Conservation (phyloP, 139 green algal genomes). For the Choricystis sp. region DNA sequence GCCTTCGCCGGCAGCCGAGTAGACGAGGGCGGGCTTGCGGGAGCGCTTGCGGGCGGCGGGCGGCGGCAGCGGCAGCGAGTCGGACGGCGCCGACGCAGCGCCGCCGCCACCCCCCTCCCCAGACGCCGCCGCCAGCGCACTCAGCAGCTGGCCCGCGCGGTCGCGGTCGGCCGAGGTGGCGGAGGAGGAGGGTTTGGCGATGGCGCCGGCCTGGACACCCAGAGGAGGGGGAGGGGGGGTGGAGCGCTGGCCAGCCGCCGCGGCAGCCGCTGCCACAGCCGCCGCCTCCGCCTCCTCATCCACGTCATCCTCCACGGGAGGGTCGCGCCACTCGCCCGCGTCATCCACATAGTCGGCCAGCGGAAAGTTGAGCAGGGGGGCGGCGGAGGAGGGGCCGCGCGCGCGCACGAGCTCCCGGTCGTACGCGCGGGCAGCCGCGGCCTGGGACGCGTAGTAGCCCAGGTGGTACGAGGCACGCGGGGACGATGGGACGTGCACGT, state of each 20-base stretch:
- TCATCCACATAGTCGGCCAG: too few relatives aligned
- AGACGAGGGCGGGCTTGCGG: background rate
- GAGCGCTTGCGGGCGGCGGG: too few relatives aligned
- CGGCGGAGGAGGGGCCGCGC: too few relatives aligned
- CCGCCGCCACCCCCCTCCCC: too few relatives aligned
- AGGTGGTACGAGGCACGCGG: conserved; percentile 8
- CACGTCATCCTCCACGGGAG: too few relatives aligned
- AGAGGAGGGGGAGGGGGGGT: too few relatives aligned
- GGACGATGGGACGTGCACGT: conserved; percentile 17
- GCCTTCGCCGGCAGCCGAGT: background rate
- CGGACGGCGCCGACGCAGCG: background rate
- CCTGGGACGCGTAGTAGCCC: conserved; percentile 9
- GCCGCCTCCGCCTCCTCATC: too few relatives aligned
- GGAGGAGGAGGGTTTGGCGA: background rate
- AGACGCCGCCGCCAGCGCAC: background rate
- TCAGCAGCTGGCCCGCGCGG: background rate
- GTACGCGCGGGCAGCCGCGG: conserved; percentile 5
- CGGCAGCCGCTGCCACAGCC: background rate
- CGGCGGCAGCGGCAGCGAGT: background rate
- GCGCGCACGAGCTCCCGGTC: background rate
- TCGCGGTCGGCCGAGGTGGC: too few relatives aligned
- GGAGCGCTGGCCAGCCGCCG: too few relatives aligned
- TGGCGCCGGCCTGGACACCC: too few relatives aligned
- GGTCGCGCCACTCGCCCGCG: background rate
- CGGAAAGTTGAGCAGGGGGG: background rate